Evolutionary conservation across 2,329 filamentous ascomycete genomes (phyloP), one percentile per base, ranked within the genome.

Genomic region (Sarocladium strictum): DNA sequence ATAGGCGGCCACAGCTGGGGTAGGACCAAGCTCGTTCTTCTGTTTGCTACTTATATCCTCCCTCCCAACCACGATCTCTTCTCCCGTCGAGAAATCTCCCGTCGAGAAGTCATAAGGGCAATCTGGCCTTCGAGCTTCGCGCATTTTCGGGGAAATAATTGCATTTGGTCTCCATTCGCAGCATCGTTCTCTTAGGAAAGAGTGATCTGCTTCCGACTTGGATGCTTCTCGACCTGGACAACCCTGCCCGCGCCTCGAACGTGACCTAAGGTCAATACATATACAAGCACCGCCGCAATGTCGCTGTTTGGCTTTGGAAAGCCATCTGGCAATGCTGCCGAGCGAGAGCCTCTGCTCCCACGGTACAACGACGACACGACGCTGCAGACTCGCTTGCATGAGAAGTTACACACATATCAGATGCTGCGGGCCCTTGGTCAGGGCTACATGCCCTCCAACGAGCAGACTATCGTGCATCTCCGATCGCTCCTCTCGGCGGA

Each of bases 381-480:
- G 29, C 74, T 92, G 54, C 89, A 96, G 77, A 79, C 84, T 49
- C 78, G 84, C 63, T 79, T 96, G 56, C 89, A 93, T 65, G 85
- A 93, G 69, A 97, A 96, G 76, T 80, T 97, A 57, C 93, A 96
- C 72, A 86, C 86, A 24, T 97, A 96, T 67, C 90, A 96, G 76
- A 96, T 96, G 87, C 67, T 91, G 26, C 82, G 89, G 53, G 93
- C 93, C 54, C 69, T 97, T 10, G 81, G 82, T 1, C 83, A 89
- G 64, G 93, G 93, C 5, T 97, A 85, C 70, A 92, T 97, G 87
- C 93, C 93, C 47, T 94, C 90, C 5, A 97, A 89, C 11, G 86
- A 94, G 61, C 93, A 97, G 68, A 66, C 80, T 61, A 87, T 94
- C 63, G 76, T 86, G 66, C 91, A 95, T 60, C 75, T 97, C 2